Evolutionary conservation across 2,329 filamentous ascomycete species (phyloP).

Genomic region (Beauveria rudraprayagi): DNA sequence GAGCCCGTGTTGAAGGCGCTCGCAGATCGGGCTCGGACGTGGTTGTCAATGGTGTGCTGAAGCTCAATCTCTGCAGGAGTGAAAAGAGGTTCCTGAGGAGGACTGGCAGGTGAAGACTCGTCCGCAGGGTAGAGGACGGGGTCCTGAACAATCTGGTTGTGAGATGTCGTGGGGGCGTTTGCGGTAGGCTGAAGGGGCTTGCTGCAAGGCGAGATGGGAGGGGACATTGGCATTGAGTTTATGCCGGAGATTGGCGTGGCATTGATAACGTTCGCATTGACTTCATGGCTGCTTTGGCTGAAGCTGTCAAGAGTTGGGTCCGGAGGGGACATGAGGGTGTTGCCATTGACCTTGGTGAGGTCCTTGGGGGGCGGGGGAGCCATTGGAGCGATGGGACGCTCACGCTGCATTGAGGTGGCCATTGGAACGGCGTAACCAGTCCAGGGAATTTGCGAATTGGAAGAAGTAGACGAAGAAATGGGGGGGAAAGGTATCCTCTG

Average conservation of each 20-base stretch:
- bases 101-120: slow-evolving; percentile 31
- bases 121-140: slow-evolving; percentile 50
- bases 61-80: slow-evolving; percentile 31
- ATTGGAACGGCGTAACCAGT: slow-evolving; percentile 1
- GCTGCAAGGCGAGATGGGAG: slow-evolving; percentile 46
- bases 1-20: slow-evolving; percentile 34
- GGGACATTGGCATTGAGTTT: slow-evolving; percentile 41
- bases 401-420: slow-evolving; percentile 16
- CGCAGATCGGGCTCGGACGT: slow-evolving; percentile 37
- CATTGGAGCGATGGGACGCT: slow-evolving; percentile 20
- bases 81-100: slow-evolving; percentile 44
- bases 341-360: slow-evolving; percentile 40
- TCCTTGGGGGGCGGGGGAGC: slow-evolving; percentile 21
- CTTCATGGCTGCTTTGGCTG: slow-evolving; percentile 18
- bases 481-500: slow-evolving; percentile 1
- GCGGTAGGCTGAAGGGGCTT: slow-evolving; percentile 28
- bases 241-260: slow-evolving; percentile 22
- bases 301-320: slow-evolving; percentile 50
- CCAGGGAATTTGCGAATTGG: slow-evolving; percentile 6
- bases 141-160: slow-evolving; percentile 34
- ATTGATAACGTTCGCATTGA: slow-evolving; percentile 14
- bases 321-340: slow-evolving; percentile 55
- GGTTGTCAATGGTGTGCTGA: slow-evolving; percentile 41
- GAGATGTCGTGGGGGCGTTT: slow-evolving; percentile 22
- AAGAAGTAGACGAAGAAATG: slow-evolving; percentile 11